Base-by-base conservation (phyloP, 257 asterid species). In the Solanum chmielewskii region DNA sequence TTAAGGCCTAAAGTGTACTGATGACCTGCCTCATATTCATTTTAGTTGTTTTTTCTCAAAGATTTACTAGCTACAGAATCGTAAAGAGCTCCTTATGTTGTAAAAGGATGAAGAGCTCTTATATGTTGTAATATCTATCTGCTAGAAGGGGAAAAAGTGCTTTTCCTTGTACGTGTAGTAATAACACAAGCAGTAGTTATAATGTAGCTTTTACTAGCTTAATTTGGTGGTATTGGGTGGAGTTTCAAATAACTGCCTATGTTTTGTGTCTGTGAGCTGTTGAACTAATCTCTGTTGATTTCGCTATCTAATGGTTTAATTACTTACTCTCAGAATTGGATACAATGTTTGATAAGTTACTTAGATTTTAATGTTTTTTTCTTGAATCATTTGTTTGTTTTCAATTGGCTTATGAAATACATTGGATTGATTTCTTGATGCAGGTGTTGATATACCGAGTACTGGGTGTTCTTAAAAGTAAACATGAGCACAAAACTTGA, bases 401-500 rank as follows among this genome's bases (percentile, higher is more conserved):
- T 45, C 27, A 80, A 80, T 47, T 49, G 29, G 27, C 69, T 80
- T 80, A 49, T 47, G 44, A 80, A 47, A 29, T 45, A 13, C 44
- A 49, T 9, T 27, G 11, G 68, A 49, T 80, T 80, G 7, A 80
- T 80, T 78, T 78, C 18, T 45, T 49, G 85, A 78, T 49, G 20
- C 85, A 80, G 85, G 69, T 29, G 83, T 78, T 78, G 47, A 13
- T 27, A 80, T 29, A 47, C 85, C 3, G n/a, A 47, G 42, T 85
- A 84, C 60, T 29, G 70, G 80, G 91, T 83, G 77, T 76, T 87
- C 85, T 81, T 88, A 89, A 83, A 85, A 88, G 84, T 86, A 87
- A 92, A 69, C 86, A 94, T 96, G 97, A 95, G 90, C 87, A 86
- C 93, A 27, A 94, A 94, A 86, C 86, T 89, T 89, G 97, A 92